phyloP scores from a whole-genome alignment of 2,329 filamentous ascomycete species.

The Beauveria scarabaeidicola region DNA sequence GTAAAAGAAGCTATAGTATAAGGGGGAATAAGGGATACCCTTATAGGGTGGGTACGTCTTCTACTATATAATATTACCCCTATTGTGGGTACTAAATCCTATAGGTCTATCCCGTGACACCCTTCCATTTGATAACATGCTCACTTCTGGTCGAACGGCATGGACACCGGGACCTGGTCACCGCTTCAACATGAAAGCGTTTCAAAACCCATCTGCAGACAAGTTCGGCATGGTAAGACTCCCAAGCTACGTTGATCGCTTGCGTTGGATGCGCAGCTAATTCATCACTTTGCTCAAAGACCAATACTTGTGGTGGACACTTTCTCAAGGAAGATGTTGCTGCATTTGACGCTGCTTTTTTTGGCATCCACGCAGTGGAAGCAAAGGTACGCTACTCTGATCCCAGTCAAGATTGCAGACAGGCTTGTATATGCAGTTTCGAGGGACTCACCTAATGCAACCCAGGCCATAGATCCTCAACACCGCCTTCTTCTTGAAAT shows the following conservation, averaged over 20 bases:
- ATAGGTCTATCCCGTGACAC: no score
- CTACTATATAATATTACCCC: no score
- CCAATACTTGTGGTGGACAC: slow-evolving; percentile 17
- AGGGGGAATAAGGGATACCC: no score
- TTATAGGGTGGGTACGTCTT: no score
- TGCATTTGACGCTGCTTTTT: slow-evolving; percentile 20
- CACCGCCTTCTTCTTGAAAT: slow-evolving; percentile 3
- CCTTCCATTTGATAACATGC: no score
- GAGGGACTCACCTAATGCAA: not conserved
- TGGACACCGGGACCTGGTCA: slow-evolving; percentile 24
- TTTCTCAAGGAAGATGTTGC: slow-evolving; percentile 20
- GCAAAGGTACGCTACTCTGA: not conserved
- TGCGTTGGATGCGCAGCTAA: not conserved
- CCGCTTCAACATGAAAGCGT: not conserved
- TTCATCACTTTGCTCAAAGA: not conserved
- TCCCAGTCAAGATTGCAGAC: not conserved
- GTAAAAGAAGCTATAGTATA: no score
- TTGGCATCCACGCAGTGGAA: slow-evolving; percentile 13
- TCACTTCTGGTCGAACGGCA: slow-evolving; percentile 19
- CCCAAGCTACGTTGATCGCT: slow-evolving; percentile 9
- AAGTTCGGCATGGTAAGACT: slow-evolving; percentile 27
- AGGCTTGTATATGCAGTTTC: not conserved
- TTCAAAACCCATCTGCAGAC: not conserved
- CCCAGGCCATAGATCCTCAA: not conserved
- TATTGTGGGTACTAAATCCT: no score